Conservation (phyloP, 345 rosid species). For the Corchorus capsularis region DNA sequence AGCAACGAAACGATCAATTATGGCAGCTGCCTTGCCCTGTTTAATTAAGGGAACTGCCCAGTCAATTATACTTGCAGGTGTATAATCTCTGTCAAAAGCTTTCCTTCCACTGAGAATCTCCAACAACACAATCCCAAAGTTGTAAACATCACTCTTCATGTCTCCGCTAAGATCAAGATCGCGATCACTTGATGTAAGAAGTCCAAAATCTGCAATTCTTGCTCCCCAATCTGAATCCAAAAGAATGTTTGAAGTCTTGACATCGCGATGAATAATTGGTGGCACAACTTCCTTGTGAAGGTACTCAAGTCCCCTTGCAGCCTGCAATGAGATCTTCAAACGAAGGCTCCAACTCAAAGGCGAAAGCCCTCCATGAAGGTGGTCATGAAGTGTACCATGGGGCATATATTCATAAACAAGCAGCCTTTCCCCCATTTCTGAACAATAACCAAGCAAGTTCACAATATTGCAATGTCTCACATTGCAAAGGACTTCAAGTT, state of each 20-base stretch:
- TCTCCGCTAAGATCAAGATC: constrained; percentile 55
- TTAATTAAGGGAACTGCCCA: constrained; percentile 77
- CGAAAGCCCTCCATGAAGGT: constrained; percentile 75
- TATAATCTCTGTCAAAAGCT: constrained; percentile 62
- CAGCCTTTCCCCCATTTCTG: constrained; percentile 88
- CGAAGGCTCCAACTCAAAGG: constrained; percentile 73
- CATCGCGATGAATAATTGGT: constrained; percentile 62
- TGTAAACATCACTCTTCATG: constrained; percentile 60
- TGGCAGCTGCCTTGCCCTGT: constrained; percentile 65
- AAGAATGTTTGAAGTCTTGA: constrained; percentile 77
- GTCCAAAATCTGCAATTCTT: constrained; percentile 82
- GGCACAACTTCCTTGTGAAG: constrained; percentile 75
- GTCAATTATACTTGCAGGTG: constrained; percentile 60
- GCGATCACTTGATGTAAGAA: constrained; percentile 52
- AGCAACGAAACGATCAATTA: constrained; percentile 57
- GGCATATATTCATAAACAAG: constrained; percentile 90
- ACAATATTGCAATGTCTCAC: constrained; percentile 78
- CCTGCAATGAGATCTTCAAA: constrained; percentile 68
- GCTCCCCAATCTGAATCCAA: constrained; percentile 91
- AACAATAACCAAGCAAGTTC: constrained; percentile 80
- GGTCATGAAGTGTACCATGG: constrained; percentile 87
- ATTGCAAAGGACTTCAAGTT: constrained; percentile 73
- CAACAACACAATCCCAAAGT: constrained; percentile 68
- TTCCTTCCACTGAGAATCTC: constrained; percentile 93
- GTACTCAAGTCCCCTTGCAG: constrained; percentile 83